Conservation (phyloP, 2,329 filamentous ascomycete species). For the Atkinsonella texensis region DNA sequence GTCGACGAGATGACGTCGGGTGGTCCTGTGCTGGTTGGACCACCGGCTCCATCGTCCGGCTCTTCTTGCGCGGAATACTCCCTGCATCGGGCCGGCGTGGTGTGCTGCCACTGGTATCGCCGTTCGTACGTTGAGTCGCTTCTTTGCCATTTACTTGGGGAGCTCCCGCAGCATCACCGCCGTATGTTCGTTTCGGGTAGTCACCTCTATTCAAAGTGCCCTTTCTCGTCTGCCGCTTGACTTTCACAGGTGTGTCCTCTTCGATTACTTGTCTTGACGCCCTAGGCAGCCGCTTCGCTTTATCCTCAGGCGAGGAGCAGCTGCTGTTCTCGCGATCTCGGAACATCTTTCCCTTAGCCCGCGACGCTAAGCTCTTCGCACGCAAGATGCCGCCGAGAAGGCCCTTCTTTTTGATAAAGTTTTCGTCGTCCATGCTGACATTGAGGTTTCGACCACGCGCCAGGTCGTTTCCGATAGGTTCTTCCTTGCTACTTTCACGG, state of each 20-base stretch:
- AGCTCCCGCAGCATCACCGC: not conserved
- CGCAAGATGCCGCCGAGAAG: conserved; percentile 39
- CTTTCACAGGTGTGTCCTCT: not conserved
- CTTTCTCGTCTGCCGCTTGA: conserved; percentile 1
- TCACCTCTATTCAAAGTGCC: not conserved
- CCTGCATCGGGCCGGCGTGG: not conserved
- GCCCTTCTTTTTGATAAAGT: conserved; percentile 23
- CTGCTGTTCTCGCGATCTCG: not conserved
- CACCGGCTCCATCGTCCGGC: not conserved
- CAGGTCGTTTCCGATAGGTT: not conserved
- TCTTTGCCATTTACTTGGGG: not conserved
- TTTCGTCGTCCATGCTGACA: conserved; percentile 22
- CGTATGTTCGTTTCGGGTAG: not conserved
- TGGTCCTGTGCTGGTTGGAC: not conserved
- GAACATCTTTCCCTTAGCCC: conserved; percentile 5
- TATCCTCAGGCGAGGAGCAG: not conserved
- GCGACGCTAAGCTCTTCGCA: conserved; percentile 28
- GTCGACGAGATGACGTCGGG: conserved; percentile 23
- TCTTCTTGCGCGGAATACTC: not conserved
- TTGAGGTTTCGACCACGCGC: not conserved
- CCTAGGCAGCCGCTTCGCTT: not conserved
- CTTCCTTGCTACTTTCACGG: not conserved
- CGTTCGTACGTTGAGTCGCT: not conserved
- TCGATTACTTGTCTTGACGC: not conserved
- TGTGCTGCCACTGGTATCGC: not conserved